Evolutionary conservation across 305 asterid genomes (phyloP).

Genomic region (Ilex paraguariensis): DNA sequence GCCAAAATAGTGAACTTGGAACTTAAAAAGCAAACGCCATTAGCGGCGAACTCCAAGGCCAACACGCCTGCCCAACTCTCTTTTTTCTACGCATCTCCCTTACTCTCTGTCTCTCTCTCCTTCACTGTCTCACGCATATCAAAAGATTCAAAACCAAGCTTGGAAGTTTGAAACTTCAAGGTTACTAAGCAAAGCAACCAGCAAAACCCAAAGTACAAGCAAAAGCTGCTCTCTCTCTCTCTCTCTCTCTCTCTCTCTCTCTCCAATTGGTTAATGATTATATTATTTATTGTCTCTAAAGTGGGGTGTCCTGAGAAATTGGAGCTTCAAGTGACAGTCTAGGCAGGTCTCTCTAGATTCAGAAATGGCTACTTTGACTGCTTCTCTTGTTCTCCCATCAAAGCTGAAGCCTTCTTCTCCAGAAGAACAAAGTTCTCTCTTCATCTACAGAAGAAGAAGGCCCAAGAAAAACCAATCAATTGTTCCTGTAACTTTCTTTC

Average conservation of each 20-base stretch:
- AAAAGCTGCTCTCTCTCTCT: not conserved
- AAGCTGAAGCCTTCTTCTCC: constrained; percentile 26
- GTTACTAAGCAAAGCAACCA: no score
- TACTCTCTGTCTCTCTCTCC: no score
- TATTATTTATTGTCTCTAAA: not conserved
- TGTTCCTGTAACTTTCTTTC: constrained; percentile 42
- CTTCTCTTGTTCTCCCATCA: constrained; percentile 40
- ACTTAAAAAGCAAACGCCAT: no score
- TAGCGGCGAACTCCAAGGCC: no score
- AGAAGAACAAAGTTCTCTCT: constrained; percentile 20
- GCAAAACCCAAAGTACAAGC: constrained; percentile 20
- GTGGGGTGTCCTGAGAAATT: constrained; percentile 1
- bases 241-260: not conserved
- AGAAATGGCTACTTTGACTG: constrained; percentile 48
- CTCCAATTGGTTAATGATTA: not conserved
- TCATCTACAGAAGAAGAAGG: constrained; percentile 30
- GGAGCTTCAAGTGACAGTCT: constrained; percentile 2
- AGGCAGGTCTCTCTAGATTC: not conserved
- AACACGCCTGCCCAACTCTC: no score
- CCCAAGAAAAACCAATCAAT: constrained; percentile 24
- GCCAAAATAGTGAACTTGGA: no score
- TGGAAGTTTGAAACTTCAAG: no score
- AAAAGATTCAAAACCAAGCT: no score
- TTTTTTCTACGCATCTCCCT: no score
- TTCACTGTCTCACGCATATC: no score